Base-by-base conservation (phyloP, 805 yeast species). In the Metschnikowia aberdeeniae region DNA sequence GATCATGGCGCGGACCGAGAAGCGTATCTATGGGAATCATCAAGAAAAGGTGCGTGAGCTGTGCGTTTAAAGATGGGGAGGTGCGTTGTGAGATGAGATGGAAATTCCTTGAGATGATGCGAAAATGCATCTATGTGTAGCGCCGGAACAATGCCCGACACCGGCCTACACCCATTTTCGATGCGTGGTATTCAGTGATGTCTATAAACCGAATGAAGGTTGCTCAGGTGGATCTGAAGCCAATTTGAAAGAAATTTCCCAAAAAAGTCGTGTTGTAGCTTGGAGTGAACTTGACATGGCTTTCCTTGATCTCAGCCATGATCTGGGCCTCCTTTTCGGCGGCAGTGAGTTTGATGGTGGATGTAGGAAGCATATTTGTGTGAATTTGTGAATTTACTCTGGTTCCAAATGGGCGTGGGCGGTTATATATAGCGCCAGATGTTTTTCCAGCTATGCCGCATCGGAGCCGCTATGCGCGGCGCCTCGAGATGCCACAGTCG, bases 301-400 rank as follows among this genome's bases (percentile, higher is more conserved):
- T 55, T 46, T 40, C 46, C 65, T 72, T 67, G 49, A 71, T 71
- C 52, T 70, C 75, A 36, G 62, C 61, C 76, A 71, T 70, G 53
- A 71, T 70, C 52, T 60, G 60, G 50, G 74, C 75, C 62, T 71
- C 76, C 59, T 71, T 71, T 57, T 71, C 75, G 47, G 59, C 64
- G 44, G 75, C 75, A 46, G 55, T 53, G 34, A 39, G 47, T 36
- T 45, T 54, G 28, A 46, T 43, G 10, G 50, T 47, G 26, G 22
- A 6, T 12, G 24, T 19, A 14, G 35, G 40, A 34, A 47, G 40
- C 53, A 46, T 51, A 43, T 8, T 39, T 28, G 6, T 11, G 14
- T 11, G 34, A 19, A 4, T 11, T 12, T 6, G 9, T 12, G n/a
- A 29, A 6, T 29, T 13, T 29, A 11, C 13, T 29, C 3, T 6